Conservation (phyloP, 75 land plant species). For the Cupressus sempervirens region DNA sequence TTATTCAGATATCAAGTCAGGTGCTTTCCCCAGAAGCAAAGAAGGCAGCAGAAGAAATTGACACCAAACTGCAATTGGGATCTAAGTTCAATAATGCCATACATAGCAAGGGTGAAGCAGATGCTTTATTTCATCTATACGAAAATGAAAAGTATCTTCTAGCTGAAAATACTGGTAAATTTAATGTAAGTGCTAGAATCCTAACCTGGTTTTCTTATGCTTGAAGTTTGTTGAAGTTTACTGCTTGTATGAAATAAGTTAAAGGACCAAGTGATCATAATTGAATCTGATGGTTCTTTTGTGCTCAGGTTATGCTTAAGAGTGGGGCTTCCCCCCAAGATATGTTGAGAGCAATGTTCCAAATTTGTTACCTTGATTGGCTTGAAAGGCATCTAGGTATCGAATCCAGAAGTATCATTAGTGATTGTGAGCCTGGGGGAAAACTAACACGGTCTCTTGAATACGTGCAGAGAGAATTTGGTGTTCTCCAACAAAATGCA, state of each 20-base stretch:
- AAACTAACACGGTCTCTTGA: slow-evolving; percentile 57
- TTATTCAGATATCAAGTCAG: slow-evolving; percentile 27
- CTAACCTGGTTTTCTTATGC: not conserved
- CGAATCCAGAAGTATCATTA: slow-evolving; percentile 21
- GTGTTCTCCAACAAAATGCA: slow-evolving; percentile 43
- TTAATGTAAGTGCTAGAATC: slow-evolving; percentile 43
- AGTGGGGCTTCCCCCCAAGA: slow-evolving; percentile 63
- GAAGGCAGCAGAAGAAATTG: slow-evolving; percentile 62
- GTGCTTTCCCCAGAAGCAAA: slow-evolving; percentile 65
- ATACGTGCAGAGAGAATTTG: slow-evolving; percentile 64
- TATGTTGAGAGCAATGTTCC: slow-evolving; percentile 86
- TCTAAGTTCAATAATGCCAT: slow-evolving; percentile 61
- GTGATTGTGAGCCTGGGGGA: slow-evolving; percentile 71
- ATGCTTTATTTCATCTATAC: slow-evolving; percentile 66
- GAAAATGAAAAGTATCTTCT: slow-evolving; percentile 67
- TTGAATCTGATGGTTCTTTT: not conserved
- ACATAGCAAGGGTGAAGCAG: slow-evolving; percentile 50
- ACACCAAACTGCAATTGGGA: slow-evolving; percentile 62
- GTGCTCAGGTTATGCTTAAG: slow-evolving; percentile 70
- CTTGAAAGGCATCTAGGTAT: slow-evolving; percentile 48
- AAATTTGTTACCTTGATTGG: slow-evolving; percentile 74
- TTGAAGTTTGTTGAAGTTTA: not conserved
- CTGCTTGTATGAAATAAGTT: not conserved
- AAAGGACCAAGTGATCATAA: not conserved
- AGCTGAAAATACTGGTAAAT: slow-evolving; percentile 46